Base-by-base conservation (phyloP, 2,329 filamentous ascomycete species). In the Fusarium nygamai region DNA sequence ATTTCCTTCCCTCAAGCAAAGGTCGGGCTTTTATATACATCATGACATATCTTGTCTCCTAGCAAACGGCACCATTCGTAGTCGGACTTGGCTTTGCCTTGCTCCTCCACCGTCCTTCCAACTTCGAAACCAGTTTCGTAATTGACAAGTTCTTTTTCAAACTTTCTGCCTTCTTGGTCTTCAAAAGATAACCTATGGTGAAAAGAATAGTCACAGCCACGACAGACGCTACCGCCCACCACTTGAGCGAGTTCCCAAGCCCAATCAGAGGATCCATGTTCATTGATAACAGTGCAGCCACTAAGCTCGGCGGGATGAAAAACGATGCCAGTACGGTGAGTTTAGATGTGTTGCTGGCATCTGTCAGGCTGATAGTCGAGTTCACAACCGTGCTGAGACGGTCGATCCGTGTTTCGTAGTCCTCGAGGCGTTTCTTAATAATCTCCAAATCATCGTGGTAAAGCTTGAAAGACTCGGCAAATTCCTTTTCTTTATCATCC, bases 401-500 rank as follows among this genome's bases (percentile, higher is more conserved):
- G 41, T 61, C 59, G 5, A 61, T 61, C 8, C 59, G 31, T 11
- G 19, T 22, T 22, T 61, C 59, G 19, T 56, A 61, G 17, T 61
- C 59, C 10, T 44, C 36, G 2, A 61, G 2, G 1, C 59, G 59
- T 9, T 44, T 53, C 29, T 34, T 43, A 1, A 61, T n/a, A 4
- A n/a, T 8, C 8, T 24, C 33, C 11, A 56, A 22, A 14, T 61
- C 59, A 14, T 11, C 6, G 4, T 56, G 1, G 3, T 61, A 61
- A 1, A 22, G 19, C 31, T n/a, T 14, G 6, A 24, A 34, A 3
- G 24, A 34, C 11, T 36, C 7, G 5, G 5, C 2, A 14, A 31
- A 3, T 44, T 4, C 33, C 0, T 9, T 3, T 3, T 2, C n/a
- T n/a, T 31, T 34, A 5, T 10, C 11, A 13, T 19, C 14, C 1